Conservation (phyloP, 31 red algal species). For the Odonthalia washingtoniensis region DNA sequence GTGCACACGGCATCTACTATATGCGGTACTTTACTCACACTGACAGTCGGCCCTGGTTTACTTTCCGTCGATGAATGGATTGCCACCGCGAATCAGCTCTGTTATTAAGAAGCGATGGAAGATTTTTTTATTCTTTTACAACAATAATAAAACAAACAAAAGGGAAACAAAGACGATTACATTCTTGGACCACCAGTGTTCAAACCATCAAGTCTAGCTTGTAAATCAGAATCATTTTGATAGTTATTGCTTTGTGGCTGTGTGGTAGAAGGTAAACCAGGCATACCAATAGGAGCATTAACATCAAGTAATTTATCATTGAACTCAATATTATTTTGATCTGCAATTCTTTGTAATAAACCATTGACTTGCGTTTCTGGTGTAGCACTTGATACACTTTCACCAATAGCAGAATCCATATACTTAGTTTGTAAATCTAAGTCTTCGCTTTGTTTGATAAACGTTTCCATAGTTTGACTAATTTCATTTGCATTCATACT, state of each 20-base stretch:
- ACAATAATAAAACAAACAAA: conserved; percentile 17
- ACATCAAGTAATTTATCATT: conserved; percentile 51
- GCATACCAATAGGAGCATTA: conserved; percentile 52
- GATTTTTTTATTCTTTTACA: background rate
- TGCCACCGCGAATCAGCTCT: conserved; percentile 51
- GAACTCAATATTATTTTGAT: conserved; percentile 85
- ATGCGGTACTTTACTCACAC: conserved; percentile 23
- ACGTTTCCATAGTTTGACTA: conserved; percentile 85
- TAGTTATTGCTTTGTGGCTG: no score
- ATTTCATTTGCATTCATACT: conserved; percentile 91
- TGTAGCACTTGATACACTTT: conserved; percentile 63
- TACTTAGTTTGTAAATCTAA: conserved; percentile 81
- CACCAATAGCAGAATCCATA: conserved; percentile 88
- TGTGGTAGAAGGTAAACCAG: no score
- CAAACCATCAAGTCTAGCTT: no score
- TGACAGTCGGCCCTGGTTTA: conserved; percentile 59
- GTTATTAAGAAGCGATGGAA: conserved; percentile 29
- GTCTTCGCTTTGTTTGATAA: conserved; percentile 85
- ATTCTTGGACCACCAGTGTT: no score
- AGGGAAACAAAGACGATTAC: no score
- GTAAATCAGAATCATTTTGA: no score
- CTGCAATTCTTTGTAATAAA: conserved; percentile 82
- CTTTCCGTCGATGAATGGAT: conserved; percentile 66
- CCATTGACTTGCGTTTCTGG: conserved; percentile 85
- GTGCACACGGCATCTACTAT: conserved; percentile 37